Evolutionary conservation across 2,329 filamentous ascomycete species (phyloP), one percentile per base, ranked within the genome.

Genomic region (Alternaria burnsii): DNA sequence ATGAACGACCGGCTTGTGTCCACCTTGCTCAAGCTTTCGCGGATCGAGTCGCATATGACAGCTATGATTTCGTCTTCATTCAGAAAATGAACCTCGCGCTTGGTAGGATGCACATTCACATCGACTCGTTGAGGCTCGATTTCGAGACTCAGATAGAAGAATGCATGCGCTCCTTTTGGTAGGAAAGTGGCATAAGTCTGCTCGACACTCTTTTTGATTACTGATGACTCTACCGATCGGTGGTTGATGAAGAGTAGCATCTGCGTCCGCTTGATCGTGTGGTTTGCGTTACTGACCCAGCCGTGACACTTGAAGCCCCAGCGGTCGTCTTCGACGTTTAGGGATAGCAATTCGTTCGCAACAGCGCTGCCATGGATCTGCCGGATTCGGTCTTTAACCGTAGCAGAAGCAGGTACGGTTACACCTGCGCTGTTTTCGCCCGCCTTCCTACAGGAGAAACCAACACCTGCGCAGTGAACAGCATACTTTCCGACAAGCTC

Each of bases 41-140:
- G 87, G 22, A 99, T 91, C 54, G 91, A 87, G 62, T 89, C 87
- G 80, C 94, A 97, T 5, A 99, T 89, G 14, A 87, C 86, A 65
- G 95, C 91, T 47, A 95, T 91, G 46, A 99, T 97, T 70, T 99
- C 95, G 65, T 99, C 95, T 76, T 99, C 95, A 63, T 98, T 97
- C 22, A 99, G 84, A 71, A 99, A 98, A 73, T 98, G 95, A 20
- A 99, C 95, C 75, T 99, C 94, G 52, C 93, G 86, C 78, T 99
- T 99, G 0, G 95, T 99, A 0, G 95, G 95, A 77, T 99, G 95
- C 0, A 99, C 91, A 70, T 99, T 99, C 74, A 99, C 96, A 77
- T 99, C 95, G 4, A 99, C 93, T 54, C 94, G 86, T 26, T 91
- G 88, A 1, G 95, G 94, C 69, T 98, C 94, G 58, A 99, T 97